phyloP scores from a whole-genome alignment of 2,329 filamentous ascomycete genomes.

The Penicillium brasilianum region DNA sequence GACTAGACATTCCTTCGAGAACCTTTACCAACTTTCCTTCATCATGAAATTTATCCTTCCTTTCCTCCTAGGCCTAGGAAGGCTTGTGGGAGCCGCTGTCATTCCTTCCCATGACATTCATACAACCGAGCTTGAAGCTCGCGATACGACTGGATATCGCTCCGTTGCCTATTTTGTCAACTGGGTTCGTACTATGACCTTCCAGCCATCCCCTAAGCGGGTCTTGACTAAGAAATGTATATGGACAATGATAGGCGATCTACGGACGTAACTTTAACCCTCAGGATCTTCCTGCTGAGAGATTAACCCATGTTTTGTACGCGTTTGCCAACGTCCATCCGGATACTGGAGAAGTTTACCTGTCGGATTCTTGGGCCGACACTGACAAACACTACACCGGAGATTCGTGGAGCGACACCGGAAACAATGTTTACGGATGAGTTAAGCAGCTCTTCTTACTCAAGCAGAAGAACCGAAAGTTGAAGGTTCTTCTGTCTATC shows the following conservation, averaged over 20 bases:
- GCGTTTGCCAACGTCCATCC: constrained; percentile 84
- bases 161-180: constrained; percentile 54
- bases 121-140: constrained; percentile 19
- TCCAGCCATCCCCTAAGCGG: too few species aligned
- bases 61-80: constrained; percentile 19
- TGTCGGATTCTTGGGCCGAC: constrained; percentile 73
- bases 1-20: constrained; percentile 12
- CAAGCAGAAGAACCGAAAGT: constrained; percentile 74
- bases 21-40: constrained; percentile 2
- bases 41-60: constrained; percentile 22
- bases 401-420: constrained; percentile 71
- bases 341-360: constrained; percentile 76
- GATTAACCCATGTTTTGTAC: constrained; percentile 88
- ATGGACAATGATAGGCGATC: constrained; percentile 64
- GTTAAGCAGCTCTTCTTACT: constrained; percentile 76
- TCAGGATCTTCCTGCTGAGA: constrained; percentile 77
- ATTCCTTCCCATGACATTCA: constrained; percentile 15
- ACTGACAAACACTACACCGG: constrained; percentile 69
- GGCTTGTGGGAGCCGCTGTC: constrained; percentile 18
- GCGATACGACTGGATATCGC: constrained; percentile 28
- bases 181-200: constrained; percentile 41
- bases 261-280: constrained; percentile 84
- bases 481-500: constrained; percentile 81
- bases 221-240: neutral
- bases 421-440: constrained; percentile 76